phyloP scores from a whole-genome alignment of 2,329 filamentous ascomycete genomes.

The Ascochyta viciae-villosae region DNA sequence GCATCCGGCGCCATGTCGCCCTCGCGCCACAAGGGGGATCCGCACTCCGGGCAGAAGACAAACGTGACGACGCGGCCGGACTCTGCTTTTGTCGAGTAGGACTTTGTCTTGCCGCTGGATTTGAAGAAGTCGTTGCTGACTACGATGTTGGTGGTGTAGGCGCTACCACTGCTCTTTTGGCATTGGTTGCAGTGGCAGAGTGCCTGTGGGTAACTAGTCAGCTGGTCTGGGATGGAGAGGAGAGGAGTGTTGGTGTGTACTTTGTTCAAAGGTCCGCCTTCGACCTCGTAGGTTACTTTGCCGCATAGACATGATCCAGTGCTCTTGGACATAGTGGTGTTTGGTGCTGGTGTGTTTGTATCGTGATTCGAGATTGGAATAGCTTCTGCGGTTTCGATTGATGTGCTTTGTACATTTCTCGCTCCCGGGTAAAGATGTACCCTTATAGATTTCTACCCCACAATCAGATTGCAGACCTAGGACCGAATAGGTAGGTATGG shows the following conservation, averaged over 20 bases:
- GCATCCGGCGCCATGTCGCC: constrained; percentile 15
- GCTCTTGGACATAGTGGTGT: constrained; percentile 6
- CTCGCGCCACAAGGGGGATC: constrained; percentile 15
- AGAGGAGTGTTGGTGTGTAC: neutral
- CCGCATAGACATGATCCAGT: constrained; percentile 17
- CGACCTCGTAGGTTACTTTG: constrained; percentile 15
- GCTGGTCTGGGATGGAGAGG: neutral
- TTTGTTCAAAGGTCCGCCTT: constrained; percentile 12
- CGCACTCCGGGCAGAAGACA: constrained; percentile 14
- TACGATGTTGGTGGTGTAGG: constrained; percentile 13
- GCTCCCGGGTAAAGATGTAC: neutral
- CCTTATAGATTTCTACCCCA: neutral
- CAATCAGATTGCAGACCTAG: neutral
- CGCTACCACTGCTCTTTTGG: constrained; percentile 11
- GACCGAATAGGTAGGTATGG: neutral
- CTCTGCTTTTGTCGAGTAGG: constrained; percentile 15
- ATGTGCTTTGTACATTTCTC: neutral
- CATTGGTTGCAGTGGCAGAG: constrained; percentile 18
- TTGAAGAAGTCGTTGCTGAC: constrained; percentile 16
- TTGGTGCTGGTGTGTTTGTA: neutral
- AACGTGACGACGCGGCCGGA: constrained; percentile 16
- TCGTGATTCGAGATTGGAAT: neutral
- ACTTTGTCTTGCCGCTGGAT: constrained; percentile 10
- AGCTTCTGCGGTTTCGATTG: neutral
- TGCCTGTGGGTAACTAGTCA: neutral